Evolutionary conservation across 192 early-diverging fungal genomes (phyloP).

Genomic region (Thamnidium elegans): DNA sequence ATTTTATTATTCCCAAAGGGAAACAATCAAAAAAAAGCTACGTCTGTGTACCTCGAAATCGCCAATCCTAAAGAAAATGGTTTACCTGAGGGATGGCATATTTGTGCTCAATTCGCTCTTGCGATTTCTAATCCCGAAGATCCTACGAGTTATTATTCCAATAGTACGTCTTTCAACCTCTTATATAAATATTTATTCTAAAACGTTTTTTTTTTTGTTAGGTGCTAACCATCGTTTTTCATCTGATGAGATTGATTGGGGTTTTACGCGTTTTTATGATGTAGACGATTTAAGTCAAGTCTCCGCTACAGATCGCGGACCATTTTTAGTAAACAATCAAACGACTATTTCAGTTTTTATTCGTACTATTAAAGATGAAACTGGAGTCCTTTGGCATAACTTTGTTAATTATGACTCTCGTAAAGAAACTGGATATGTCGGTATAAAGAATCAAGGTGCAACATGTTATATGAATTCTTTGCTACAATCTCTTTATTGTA

Average conservation of each 20-base stretch:
- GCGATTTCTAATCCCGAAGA: constrained; percentile 74
- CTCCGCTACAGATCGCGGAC: constrained; percentile 37
- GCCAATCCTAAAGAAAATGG: constrained; percentile 60
- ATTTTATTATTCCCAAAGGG: constrained; percentile 89
- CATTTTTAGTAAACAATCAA: constrained; percentile 69
- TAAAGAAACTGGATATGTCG: constrained; percentile 86
- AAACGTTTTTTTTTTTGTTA: constrained; percentile 9
- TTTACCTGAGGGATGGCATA: constrained; percentile 64
- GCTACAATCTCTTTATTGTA: constrained; percentile 92
- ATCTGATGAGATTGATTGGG: constrained; percentile 88
- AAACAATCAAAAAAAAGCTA: constrained; percentile 63
- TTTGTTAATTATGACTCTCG: constrained; percentile 81
- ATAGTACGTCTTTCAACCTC: constrained; percentile 39
- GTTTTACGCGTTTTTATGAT: constrained; percentile 81
- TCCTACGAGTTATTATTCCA: constrained; percentile 48
- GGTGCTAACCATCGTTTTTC: constrained; percentile 81
- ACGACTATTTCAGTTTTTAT: constrained; percentile 69
- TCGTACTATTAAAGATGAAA: constrained; percentile 77
- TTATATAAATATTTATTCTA: not conserved
- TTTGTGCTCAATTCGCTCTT: constrained; percentile 81
- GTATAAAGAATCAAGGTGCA: constrained; percentile 94
- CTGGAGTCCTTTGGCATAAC: constrained; percentile 89
- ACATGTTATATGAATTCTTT: constrained; percentile 99
- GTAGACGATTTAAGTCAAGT: constrained; percentile 44
- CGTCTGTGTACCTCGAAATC: constrained; percentile 87